These are phyloP conservation scores for Kodamaea nitidulidarum DNA, from an alignment of 805 yeast genomes.

Conservation along the genomic window DNA sequence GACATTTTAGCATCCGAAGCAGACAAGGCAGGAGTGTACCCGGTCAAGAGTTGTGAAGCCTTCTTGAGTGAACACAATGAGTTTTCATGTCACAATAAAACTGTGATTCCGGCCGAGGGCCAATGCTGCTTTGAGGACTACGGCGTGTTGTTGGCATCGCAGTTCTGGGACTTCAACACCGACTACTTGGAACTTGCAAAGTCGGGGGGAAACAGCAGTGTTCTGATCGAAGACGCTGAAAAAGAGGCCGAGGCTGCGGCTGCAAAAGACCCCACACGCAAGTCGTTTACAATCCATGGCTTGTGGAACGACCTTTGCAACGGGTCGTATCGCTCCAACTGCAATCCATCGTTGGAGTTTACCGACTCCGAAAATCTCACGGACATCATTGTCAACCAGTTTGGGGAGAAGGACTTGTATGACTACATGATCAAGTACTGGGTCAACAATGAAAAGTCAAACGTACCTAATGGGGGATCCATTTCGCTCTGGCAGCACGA, in stretches of 20 bases:
- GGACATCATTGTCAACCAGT: slow-evolving; percentile 24
- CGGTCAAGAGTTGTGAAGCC: slow-evolving; percentile 14
- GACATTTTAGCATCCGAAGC: slow-evolving; percentile 10
- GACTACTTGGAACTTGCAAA: slow-evolving; percentile 11
- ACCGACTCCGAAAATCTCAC: slow-evolving; percentile 24
- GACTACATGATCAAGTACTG: slow-evolving; percentile 28
- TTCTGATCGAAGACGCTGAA: slow-evolving; percentile 5
- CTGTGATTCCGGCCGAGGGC: slow-evolving; percentile 40
- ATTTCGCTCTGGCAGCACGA: slow-evolving; percentile 40
- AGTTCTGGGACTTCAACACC: slow-evolving; percentile 39
- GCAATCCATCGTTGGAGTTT: slow-evolving; percentile 29
- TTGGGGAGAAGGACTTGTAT: slow-evolving; percentile 22
- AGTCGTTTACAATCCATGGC: slow-evolving; percentile 42
- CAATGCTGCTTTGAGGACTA: slow-evolving; percentile 40
- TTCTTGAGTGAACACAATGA: slow-evolving; percentile 14
- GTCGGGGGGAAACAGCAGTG: slow-evolving; percentile 13
- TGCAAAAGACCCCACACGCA: slow-evolving; percentile 14
- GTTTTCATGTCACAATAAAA: slow-evolving; percentile 19
- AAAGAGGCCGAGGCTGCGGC: slow-evolving; percentile 7
- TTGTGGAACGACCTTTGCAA: slow-evolving; percentile 43
- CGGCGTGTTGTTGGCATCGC: slow-evolving; percentile 39
- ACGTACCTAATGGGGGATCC: slow-evolving; percentile 24
- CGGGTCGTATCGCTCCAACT: slow-evolving; percentile 36
- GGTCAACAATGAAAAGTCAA: slow-evolving; percentile 18
- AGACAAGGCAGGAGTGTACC: slow-evolving; percentile 10